Percentiles rank a stretch among this genome's conserved stretches.
Evolutionary conservation across 78 protist species (phyloP).

Genomic region (Monocercomonoides exilis): DNA sequence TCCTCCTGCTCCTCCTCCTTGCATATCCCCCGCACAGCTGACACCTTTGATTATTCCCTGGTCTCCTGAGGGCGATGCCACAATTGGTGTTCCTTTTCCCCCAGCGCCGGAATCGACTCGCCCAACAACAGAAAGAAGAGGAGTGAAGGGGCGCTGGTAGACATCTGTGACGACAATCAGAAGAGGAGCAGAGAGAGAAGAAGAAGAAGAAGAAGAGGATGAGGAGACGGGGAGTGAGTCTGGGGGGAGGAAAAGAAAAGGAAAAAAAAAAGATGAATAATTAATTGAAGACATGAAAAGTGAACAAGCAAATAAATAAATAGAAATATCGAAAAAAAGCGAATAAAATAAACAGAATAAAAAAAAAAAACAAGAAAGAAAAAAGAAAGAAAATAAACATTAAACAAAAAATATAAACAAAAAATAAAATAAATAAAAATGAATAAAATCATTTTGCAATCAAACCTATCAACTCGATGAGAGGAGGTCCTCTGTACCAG

Average conservation of each 20-base stretch:
- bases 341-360: constrained; percentile 28
- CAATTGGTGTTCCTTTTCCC: too few species aligned
- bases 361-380: background rate
- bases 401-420: too few species aligned
- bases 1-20: too few species aligned
- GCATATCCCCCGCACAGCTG: too few species aligned
- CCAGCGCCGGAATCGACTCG: constrained; percentile 60
- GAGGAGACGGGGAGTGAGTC: constrained; percentile 29
- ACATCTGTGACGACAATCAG: constrained; percentile 62
- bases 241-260: background rate
- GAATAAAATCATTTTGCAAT: background rate
- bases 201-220: too few species aligned
- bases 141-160: constrained; percentile 35
- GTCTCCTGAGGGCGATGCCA: too few species aligned
- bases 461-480: constrained; percentile 43
- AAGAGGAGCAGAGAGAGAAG: constrained; percentile 53
- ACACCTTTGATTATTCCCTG: too few species aligned
- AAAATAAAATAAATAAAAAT: too few species aligned
- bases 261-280: background rate
- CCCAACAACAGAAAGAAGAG: constrained; percentile 50
- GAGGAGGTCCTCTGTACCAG: constrained; percentile 62
- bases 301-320: background rate
- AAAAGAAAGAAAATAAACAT: background rate
- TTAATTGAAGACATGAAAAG: background rate
- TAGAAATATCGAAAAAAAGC: constrained; percentile 26